Evolutionary conservation across 208 protist species (phyloP), one percentile per base, ranked within the genome.

Genomic region (Kentomonas sorsogonicus): DNA sequence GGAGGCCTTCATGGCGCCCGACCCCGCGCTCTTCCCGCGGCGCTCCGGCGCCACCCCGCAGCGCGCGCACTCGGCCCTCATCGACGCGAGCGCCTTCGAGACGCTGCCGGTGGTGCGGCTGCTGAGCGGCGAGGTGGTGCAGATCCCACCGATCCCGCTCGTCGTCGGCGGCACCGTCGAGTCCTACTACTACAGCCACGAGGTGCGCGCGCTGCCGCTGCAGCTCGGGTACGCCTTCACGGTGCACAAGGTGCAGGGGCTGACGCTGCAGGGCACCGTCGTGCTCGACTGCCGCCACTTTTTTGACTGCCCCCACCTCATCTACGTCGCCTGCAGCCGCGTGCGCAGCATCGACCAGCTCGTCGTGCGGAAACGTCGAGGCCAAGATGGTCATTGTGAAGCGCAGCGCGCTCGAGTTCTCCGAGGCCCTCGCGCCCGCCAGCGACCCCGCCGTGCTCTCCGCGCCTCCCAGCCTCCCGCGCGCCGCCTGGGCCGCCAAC

Each of bases 171-270:
- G 90, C 31, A 85, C 73, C 2, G 70, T 78, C 40, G 54, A 69
- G 36, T 91, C 77, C 11, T 87, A 81, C 63, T 96, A 79, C 70
- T 96, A 92, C 72, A 78, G 74, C 15, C 82, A 91, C 46, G 86
- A 90, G 30, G 73, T 94, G 13, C 73, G 75, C 60, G 55, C 72
- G 11, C 51, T 96, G 23, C 90, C 90, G 23, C 56, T 96, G 30
- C 83, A 92, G 68, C 73, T 96, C 34, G 90, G 83, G 25, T 96
- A 94, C 60, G 83, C 63, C 55, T 96, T 96, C 63, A 96, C 90
- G 3, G 87, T 96, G 36, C 90, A 96, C 74, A 96, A 96, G 70
- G 90, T 94, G 40, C 90, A 96, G 61, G 90, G 90, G 5, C 66
- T 96, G 25, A 94, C 86, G 13, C 60, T 96, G 13, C 60, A 88